Base-by-base conservation (phyloP, 1,139 yeast genomes). In the Pichia terricola region DNA sequence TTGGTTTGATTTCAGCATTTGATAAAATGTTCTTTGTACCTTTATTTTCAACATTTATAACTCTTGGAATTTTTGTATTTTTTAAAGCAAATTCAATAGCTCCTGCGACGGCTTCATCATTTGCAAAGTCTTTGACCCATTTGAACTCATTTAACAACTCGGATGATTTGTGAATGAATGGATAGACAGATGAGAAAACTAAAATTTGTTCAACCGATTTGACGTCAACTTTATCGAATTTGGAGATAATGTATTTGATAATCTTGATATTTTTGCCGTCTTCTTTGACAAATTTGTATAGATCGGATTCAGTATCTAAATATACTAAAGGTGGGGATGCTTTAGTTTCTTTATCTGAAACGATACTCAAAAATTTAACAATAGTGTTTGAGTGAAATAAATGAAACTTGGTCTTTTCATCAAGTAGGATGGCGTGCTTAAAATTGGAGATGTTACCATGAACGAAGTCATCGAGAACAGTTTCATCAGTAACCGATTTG, bases 351-450 rank as follows among this genome's bases (percentile, higher is more conserved):
- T 7, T 7, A 3, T 40, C 11, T 8, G 54, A 44, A 11, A 49
- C 40, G 9, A 69, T 64, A 40, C 77, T 67, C 48, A 82, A 67
- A 57, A 76, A 86, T 61, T 81, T 78, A 47, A 86, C 88, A 48
- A 88, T 82, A 27, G 96, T 85, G 61, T 88, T 86, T 33, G 94
- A 75, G 62, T 87, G 95, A 49, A 75, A 67, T 53, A 88, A 70
- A 53, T 72, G 74, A 46, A 81, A 74, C 0, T 58, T 58, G 3
- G 45, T 34, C 25, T 43, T 39, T 34, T 40, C 42, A 7, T 33
- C 6, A 35, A 36, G 11, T 16, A 44, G 22, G 3, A 41, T 25
- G 2, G 44, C 30, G 16, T 40, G 35, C 32, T 35, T 36, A 70
- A 59, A 10, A 61, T 61, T 40, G 66, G 59, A 42, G 64, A 69